Base-by-base conservation (phyloP, 768 basidiomycete genomes). In the Lentinula sp. region DNA sequence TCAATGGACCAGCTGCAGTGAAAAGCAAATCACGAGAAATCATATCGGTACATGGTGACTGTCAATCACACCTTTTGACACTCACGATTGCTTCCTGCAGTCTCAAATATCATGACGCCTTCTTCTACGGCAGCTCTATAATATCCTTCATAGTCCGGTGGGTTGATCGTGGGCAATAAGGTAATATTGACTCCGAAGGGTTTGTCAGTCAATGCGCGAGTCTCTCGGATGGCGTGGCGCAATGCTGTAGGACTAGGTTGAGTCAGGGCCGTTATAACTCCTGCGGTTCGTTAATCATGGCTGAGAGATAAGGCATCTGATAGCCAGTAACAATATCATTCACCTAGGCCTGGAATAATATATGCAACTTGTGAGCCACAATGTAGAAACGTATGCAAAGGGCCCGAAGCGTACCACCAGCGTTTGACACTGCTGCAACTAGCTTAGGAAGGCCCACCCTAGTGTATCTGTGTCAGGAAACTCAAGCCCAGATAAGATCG, bases 41-140 rank as follows among this genome's bases (percentile, higher is more conserved):
- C 23, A 56, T 28, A 28, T 28, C 28, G 28, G 18, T 21, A 35
- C 39, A 21, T n/a, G 35, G 31, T 34, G 18, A 39, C 4, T 51
- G 32, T 43, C 16, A 8, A 43, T 21, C 5, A 21, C 21, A 13
- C 16, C 13, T 39, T 1, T 8, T 48, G 59, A 37, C 15, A 68
- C 89, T 65, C 67, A 93, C 92, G 91, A 66, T 88, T 94, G 67
- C 91, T 92, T 5, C 94, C 95, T 2, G 95, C 95, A 0, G 95
- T 97, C 77, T 97, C 95, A 68, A 95, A 92, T 46, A 96, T 87
- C 67, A 72, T 79, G n/a, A 96, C 82, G 6, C 92, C 92, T 69
- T 95, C 94, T 63, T 91, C 91, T 51, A 94, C 84, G 8, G 93
- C 88, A 7, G 80, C 92, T 39, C 86, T 77, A 0, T 90, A 90